Base-by-base conservation (phyloP, 1,284 basidiomycete genomes). In the Pyrrhoderma lamaoense region DNA sequence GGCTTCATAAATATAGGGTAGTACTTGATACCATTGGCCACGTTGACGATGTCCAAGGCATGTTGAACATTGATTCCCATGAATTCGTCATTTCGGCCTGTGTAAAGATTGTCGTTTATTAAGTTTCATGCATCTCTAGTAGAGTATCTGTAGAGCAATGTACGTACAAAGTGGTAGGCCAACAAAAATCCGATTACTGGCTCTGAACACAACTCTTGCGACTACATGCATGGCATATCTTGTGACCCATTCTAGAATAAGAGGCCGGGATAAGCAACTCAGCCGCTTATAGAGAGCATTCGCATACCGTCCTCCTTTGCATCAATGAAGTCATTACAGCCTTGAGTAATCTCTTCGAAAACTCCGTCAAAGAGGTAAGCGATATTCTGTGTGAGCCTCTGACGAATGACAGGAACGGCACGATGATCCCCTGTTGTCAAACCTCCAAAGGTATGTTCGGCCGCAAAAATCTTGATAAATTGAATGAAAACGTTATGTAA, bases 171-270 rank as follows among this genome's bases (percentile, higher is more conserved):
- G 52, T 9, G 70, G 69, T n/a, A 64, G 56, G 4, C 71, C 72
- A 13, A 71, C 67, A 45, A 72, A 68, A 8, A 73, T 59, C 3
- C 73, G 61, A 50, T 73, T 72, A 47, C 62, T 65, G 13, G 62
- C 62, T 4, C 73, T 61, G 47, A 63, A 65, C 2, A 76, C 66
- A 25, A 76, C 64, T 27, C 67, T 59, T 61, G 68, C 65, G 9
- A 72, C 56, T 0, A 65, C 67, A 5, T 63, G 49, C 35, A 65
- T 56, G 1, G 65, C 64, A 2, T 59, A 63, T n/a, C 71, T 47
- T 8, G 57, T 59, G 2, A 61, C 59, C 73, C 74, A 75, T n/a
- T 67, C 73, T 75, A 31, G 5, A 31, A 5, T 59, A 43, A 3
- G 43, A 49, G 8, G 39, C 50, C 14, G 64, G 51, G 43, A 57